phyloP scores from a whole-genome alignment of 306 rosid genomes.

The Prosopis cineraria region DNA sequence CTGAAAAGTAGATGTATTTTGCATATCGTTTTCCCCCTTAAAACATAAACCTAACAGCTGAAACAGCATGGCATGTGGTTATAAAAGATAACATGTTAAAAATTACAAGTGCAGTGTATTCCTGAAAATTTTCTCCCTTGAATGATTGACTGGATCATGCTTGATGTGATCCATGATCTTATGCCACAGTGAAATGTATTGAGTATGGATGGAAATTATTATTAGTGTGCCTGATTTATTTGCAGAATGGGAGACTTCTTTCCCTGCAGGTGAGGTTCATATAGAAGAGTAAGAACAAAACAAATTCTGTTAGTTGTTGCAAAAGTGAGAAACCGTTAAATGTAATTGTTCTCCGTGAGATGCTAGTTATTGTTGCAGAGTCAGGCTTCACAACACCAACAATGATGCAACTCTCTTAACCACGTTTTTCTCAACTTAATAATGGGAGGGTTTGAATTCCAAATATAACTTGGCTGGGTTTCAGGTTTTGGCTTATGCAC shows the following conservation, averaged over 20 bases:
- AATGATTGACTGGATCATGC: conserved; percentile 15
- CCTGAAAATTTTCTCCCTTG: conserved; percentile 15
- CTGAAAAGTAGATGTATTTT: conserved; percentile 17
- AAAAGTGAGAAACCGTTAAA: conserved; percentile 32
- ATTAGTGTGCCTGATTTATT: conserved; percentile 8
- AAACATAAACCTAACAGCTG: conserved; percentile 27
- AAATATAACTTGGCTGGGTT: conserved; percentile 34
- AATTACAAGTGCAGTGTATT: conserved; percentile 5
- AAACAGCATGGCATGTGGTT: conserved; percentile 24
- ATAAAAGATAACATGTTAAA: neutral
- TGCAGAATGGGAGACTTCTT: conserved; percentile 9
- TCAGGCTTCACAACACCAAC: conserved; percentile 10
- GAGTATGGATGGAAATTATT: conserved; percentile 16
- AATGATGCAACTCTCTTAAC: conserved; percentile 8
- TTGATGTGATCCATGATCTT: conserved; percentile 8
- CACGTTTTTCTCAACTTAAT: conserved; percentile 1
- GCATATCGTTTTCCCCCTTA: conserved; percentile 4
- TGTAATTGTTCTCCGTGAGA: conserved; percentile 29
- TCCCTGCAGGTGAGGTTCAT: conserved; percentile 15
- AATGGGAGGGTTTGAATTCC: conserved; percentile 27
- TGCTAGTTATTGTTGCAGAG: conserved; percentile 26
- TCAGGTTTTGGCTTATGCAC: conserved; percentile 68
- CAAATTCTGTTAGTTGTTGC: conserved; percentile 9
- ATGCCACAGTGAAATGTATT: conserved; percentile 12
- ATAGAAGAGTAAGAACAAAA: neutral